These are phyloP conservation scores for Euphorbia pulcherrima DNA, from an alignment of 345 rosid genomes.

Conservation along the genomic window DNA sequence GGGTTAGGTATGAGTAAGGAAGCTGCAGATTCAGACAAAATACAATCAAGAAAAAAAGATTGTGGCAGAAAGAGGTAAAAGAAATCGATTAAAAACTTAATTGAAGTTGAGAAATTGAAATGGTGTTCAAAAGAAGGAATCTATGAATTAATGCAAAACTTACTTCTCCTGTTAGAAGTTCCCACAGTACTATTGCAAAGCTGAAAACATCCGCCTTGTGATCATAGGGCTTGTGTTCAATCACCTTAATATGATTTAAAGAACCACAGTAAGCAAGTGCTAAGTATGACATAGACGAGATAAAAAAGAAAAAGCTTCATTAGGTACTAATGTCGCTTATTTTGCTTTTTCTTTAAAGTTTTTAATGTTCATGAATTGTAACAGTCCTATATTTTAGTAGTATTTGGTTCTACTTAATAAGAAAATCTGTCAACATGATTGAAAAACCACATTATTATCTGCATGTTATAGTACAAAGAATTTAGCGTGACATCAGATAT, in stretches of 20 bases:
- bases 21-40: conserved; percentile 43
- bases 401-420: background rate
- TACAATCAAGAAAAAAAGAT: conserved; percentile 3
- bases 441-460: conserved; percentile 3
- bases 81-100: background rate
- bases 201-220: conserved; percentile 91
- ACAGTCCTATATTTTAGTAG: background rate
- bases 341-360: background rate
- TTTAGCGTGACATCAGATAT: conserved; percentile 9
- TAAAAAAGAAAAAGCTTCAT: background rate
- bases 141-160: conserved; percentile 12
- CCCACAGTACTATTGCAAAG: conserved; percentile 85
- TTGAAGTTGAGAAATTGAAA: background rate
- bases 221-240: conserved; percentile 88
- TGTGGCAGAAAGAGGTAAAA: conserved; percentile 3
- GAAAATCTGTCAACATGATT: background rate
- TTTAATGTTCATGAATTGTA: background rate
- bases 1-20: conserved; percentile 70
- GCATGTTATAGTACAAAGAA: background rate
- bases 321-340: background rate
- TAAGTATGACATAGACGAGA: background rate
- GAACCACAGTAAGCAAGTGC: conserved; percentile 3
- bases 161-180: conserved; percentile 90
- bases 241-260: conserved; percentile 57
- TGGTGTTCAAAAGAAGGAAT: background rate